Percentiles rank a stretch among this genome's conserved stretches.
phyloP scores from a whole-genome alignment of 306 rosid genomes.

The Cucurbita argyrosperma region DNA sequence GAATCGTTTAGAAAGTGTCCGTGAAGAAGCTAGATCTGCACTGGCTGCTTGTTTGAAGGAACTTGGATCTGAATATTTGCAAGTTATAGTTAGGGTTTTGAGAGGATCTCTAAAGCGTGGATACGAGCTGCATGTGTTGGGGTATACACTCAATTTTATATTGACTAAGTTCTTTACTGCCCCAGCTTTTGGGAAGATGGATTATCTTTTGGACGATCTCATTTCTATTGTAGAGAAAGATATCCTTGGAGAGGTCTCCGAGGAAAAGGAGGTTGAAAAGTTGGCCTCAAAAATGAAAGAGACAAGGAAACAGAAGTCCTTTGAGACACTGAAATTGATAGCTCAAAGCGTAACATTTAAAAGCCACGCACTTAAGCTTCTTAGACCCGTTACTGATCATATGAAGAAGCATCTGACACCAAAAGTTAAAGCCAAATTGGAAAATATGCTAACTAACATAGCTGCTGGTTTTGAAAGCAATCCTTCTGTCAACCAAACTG shows the following conservation, averaged over 20 bases:
- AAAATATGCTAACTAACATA: slow-evolving; percentile 57
- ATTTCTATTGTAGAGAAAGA: slow-evolving; percentile 64
- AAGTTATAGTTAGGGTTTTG: slow-evolving; percentile 57
- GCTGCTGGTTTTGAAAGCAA: slow-evolving; percentile 78
- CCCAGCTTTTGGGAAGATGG: slow-evolving; percentile 53
- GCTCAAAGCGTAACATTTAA: slow-evolving; percentile 69
- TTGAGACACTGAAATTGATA: slow-evolving; percentile 64
- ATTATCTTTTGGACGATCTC: slow-evolving; percentile 76
- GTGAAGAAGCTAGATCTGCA: slow-evolving; percentile 86
- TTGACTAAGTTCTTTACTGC: slow-evolving; percentile 49
- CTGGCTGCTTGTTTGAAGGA: slow-evolving; percentile 82
- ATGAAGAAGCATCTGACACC: slow-evolving; percentile 51
- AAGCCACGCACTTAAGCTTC: slow-evolving; percentile 51
- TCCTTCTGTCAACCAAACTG: slow-evolving; percentile 64
- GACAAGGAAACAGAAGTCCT: slow-evolving; percentile 58
- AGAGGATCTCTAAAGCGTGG: slow-evolving; percentile 69
- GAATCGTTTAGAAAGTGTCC: slow-evolving; percentile 65
- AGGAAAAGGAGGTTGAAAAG: slow-evolving; percentile 87
- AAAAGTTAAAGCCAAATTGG: slow-evolving; percentile 56
- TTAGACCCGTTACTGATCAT: slow-evolving; percentile 50
- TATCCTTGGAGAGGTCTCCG: slow-evolving; percentile 79
- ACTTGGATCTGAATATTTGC: slow-evolving; percentile 82
- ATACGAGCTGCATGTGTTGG: slow-evolving; percentile 84
- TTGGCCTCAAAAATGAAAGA: slow-evolving; percentile 96
- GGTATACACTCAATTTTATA: slow-evolving; percentile 67